Conservation (phyloP, 163 green algal species). For the Chloroidium sp. region DNA sequence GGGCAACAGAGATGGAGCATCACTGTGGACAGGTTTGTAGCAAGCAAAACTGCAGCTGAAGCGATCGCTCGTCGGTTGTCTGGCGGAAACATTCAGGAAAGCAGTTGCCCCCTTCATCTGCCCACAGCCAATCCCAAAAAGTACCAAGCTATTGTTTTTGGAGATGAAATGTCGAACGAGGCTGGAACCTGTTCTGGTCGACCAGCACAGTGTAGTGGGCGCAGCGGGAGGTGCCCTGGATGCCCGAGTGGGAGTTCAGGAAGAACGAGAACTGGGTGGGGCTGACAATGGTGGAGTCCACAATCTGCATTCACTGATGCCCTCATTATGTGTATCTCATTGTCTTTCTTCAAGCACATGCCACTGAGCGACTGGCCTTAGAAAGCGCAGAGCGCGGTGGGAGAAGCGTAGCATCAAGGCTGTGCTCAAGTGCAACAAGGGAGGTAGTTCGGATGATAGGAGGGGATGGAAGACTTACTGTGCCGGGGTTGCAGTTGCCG, state of each 20-base stretch:
- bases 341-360: too few species aligned
- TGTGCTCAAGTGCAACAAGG: neutral
- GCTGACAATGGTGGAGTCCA: slow-evolving; percentile 66
- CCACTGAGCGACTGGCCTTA: too few species aligned
- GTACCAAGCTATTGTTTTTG: too few species aligned
- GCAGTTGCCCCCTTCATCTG: too few species aligned
- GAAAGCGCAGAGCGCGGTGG: neutral
- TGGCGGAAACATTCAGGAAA: too few species aligned
- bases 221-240: neutral
- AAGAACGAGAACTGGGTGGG: slow-evolving; percentile 76
- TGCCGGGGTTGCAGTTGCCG: slow-evolving; percentile 43
- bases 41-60: too few species aligned
- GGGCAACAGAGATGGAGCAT: too few species aligned
- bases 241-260: slow-evolving; percentile 67
- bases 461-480: neutral
- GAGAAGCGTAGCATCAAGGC: neutral
- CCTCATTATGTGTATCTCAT: neutral
- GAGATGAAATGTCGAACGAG: too few species aligned
- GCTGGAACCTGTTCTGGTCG: slow-evolving; percentile 74
- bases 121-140: too few species aligned
- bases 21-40: too few species aligned
- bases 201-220: slow-evolving; percentile 74
- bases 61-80: too few species aligned
- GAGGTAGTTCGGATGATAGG: neutral
- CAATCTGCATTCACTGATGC: slow-evolving; percentile 22